These are phyloP conservation scores for Colletotrichum incanum DNA, from an alignment of 2,329 filamentous ascomycete species.

Conservation along the genomic window DNA sequence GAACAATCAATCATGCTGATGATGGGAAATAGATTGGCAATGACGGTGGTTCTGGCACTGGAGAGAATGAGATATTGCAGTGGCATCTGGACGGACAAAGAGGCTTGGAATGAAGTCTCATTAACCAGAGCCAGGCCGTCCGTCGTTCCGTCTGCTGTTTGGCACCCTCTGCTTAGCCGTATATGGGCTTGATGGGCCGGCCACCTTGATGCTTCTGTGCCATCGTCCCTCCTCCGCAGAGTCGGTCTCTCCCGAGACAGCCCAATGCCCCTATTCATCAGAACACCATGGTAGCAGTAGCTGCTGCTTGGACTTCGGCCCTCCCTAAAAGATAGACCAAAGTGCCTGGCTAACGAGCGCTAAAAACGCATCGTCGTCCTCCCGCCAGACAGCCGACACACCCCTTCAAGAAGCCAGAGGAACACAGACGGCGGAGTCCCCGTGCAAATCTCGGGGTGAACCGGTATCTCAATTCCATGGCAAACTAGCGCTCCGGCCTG, in stretches of 20 bases:
- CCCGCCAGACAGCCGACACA: conserved; percentile 1
- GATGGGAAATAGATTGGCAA: neutral
- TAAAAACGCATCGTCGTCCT: conserved; percentile 1
- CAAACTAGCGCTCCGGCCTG: conserved; percentile 42
- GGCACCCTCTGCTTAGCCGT: conserved; percentile 20
- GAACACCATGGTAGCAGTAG: neutral
- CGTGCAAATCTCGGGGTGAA: conserved; percentile 46
- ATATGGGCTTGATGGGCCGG: neutral
- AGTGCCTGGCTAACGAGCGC: conserved; percentile 6
- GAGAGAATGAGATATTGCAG: neutral
- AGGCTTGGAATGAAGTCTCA: conserved; percentile 36
- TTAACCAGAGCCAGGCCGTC: conserved; percentile 15
- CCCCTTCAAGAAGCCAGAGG: neutral
- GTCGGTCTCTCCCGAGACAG: neutral
- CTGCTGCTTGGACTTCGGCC: neutral
- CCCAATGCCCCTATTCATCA: conserved; percentile 6
- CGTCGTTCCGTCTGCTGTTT: conserved; percentile 22
- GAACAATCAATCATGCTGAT: neutral
- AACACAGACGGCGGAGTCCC: conserved; percentile 37
- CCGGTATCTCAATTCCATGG: conserved; percentile 44
- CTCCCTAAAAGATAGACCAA: neutral
- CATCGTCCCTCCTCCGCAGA: neutral
- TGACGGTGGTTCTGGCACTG: neutral
- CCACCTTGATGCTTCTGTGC: conserved; percentile 21
- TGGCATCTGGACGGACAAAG: neutral